Evolutionary conservation across 805 yeast species (phyloP), one percentile per base, ranked within the genome.

Genomic region (Metschnikowia cubensis): DNA sequence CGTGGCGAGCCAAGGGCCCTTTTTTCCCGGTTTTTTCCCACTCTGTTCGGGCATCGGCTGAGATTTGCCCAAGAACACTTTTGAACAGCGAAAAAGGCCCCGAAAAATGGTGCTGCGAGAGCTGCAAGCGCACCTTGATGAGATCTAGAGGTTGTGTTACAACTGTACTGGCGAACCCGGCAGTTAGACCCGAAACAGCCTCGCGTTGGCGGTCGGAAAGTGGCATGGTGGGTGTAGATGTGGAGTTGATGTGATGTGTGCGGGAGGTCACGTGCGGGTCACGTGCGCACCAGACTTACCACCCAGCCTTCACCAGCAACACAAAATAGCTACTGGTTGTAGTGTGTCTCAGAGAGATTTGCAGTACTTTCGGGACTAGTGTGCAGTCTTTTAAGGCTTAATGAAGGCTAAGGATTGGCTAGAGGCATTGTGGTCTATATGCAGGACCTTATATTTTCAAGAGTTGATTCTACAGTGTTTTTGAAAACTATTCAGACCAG

Each of bases 61-160:
- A 45, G 21, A 66, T 59, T 25, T 55, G 57, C 4, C 39, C n/a
- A 4, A 66, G 38, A 5, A 68, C 64, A 5, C 38, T 37, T n/a
- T 41, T 40, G 25, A 68, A 37, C 10, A 64, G 54, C 11, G 52
- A 52, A 37, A 64, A 64, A 1, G 64, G 64, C n/a, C 41, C 44
- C 0, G 51, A n/a, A 3, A 57, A 20, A 20, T 47, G 45, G 13
- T 35, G 41, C 5, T 49, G 48, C 17, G 65, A 81, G 33, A 91
- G 74, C 64, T 94, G 99, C 39, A 94, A 70, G 49, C 97, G 71
- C 6, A 89, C 77, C 67, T 94, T 94, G 51, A 91, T 69, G 46
- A 94, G 73, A 66, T 94, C 99, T 42, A 94, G 68, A 1, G 99
- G 99, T 63, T 94, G 99, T 31, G 92, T 84, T 1, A 85, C 71